phyloP scores from a whole-genome alignment of 202 grass and related monocot genomes.

The Alloteropsis angusta region DNA sequence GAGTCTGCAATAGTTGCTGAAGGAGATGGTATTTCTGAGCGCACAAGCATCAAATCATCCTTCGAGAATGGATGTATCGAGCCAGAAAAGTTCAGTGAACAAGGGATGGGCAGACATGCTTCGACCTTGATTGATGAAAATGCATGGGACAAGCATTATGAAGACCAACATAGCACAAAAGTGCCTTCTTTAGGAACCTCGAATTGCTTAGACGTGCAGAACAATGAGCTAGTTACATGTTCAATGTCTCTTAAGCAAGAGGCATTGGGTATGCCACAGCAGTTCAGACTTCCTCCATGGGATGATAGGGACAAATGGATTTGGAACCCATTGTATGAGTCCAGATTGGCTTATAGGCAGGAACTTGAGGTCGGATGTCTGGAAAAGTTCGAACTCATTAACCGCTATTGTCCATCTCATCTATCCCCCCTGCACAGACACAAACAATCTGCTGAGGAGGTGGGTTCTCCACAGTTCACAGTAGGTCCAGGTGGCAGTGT shows the following conservation, averaged over 20 bases:
- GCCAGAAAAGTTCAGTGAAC: conserved; percentile 4
- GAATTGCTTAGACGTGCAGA: conserved; percentile 2
- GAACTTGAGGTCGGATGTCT: conserved; percentile 24
- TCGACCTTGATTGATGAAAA: conserved; percentile 16
- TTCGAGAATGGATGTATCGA: conserved; percentile 5
- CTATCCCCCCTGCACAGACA: no score
- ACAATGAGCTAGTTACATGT: neutral
- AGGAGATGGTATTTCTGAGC: neutral
- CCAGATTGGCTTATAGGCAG: conserved; percentile 34
- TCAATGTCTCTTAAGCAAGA: conserved; percentile 7
- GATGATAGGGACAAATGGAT: conserved; percentile 36
- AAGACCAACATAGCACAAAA: conserved; percentile 5
- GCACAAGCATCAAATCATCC: neutral
- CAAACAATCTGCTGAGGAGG: no score
- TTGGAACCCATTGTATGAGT: conserved; percentile 40
- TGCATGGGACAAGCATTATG: neutral
- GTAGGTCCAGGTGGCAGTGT: conserved; percentile 60
- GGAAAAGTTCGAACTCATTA: conserved; percentile 55
- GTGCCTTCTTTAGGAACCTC: neutral
- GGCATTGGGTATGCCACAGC: neutral
- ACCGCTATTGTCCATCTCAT: conserved; percentile 42
- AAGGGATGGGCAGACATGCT: neutral
- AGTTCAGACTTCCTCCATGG: conserved; percentile 14
- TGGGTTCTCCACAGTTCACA: no score
- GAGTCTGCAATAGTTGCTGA: neutral